Conservation (phyloP, 768 basidiomycete species). For the Auriscalpium vulgare region DNA sequence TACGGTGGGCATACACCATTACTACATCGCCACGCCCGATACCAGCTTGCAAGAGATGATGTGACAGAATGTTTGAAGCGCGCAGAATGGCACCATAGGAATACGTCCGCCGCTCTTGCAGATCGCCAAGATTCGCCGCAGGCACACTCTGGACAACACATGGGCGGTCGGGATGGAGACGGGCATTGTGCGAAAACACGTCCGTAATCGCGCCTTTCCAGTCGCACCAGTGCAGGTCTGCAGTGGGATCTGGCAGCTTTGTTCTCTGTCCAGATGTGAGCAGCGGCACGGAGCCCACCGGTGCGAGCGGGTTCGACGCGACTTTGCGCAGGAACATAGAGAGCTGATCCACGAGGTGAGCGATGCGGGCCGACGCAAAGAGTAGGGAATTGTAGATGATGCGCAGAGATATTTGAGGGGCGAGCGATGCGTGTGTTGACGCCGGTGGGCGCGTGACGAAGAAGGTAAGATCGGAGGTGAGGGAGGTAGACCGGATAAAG, state of each 20-base stretch:
- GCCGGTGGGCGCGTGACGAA: slow-evolving; percentile 72
- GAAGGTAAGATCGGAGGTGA: slow-evolving; percentile 89
- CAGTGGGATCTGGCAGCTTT: slow-evolving; percentile 74
- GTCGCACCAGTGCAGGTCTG: slow-evolving; percentile 92
- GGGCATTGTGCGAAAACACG: slow-evolving; percentile 86
- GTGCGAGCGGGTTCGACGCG: slow-evolving; percentile 54
- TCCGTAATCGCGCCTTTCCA: slow-evolving; percentile 97
- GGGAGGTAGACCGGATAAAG: slow-evolving; percentile 71
- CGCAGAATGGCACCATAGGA: slow-evolving; percentile 76
- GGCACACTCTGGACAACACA: slow-evolving; percentile 83
- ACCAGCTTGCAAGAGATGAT: slow-evolving; percentile 80
- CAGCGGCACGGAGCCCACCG: slow-evolving; percentile 75
- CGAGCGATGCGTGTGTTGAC: slow-evolving; percentile 60
- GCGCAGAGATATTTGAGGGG: slow-evolving; percentile 70
- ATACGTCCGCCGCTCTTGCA: slow-evolving; percentile 52
- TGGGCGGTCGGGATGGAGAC: slow-evolving; percentile 65
- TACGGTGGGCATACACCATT: slow-evolving; percentile 95
- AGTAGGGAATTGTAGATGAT: slow-evolving; percentile 92
- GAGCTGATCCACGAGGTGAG: slow-evolving; percentile 79
- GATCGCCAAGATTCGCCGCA: slow-evolving; percentile 25
- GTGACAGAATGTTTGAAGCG: slow-evolving; percentile 85
- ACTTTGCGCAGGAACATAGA: slow-evolving; percentile 68
- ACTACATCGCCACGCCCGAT: slow-evolving; percentile 92
- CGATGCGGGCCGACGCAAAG: slow-evolving; percentile 74
- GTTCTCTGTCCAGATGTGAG: slow-evolving; percentile 63